These are phyloP conservation scores for Colletotrichum kahawae DNA, from an alignment of 2,329 filamentous ascomycete genomes.

Conservation along the genomic window DNA sequence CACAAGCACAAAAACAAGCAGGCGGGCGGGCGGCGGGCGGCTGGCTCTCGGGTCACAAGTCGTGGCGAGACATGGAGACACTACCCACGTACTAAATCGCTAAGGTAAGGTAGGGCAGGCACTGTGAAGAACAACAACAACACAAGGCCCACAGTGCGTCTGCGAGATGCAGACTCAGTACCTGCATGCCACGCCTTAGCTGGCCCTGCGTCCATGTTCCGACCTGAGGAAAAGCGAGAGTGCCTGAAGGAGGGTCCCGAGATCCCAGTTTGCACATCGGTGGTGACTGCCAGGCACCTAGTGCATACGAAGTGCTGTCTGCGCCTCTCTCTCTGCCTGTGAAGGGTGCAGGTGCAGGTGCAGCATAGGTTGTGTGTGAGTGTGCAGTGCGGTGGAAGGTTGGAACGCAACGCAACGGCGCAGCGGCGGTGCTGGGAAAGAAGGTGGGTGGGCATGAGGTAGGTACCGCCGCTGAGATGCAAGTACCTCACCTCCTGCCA, in stretches of 20 bases:
- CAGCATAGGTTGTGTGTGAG: neutral
- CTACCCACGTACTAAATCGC: neutral
- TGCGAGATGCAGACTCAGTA: constrained; percentile 6
- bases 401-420: neutral
- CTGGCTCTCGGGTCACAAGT: neutral
- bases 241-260: neutral
- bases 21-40: neutral
- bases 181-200: constrained; percentile 22
- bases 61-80: neutral
- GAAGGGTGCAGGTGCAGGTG: neutral
- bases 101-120: neutral
- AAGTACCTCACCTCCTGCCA: neutral
- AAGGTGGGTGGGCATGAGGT: neutral
- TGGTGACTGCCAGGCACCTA: neutral
- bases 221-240: neutral
- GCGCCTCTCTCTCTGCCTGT: neutral
- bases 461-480: neutral
- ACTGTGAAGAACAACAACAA: neutral
- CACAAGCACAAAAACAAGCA: neutral
- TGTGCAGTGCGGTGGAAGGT: neutral
- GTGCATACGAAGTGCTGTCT: neutral
- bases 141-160: constrained; percentile 6
- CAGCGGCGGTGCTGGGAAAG: neutral
- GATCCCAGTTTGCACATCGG: neutral
- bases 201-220: constrained; percentile 14